phyloP scores from a whole-genome alignment of 2,329 filamentous ascomycete species.

The Sporothrix pallida region DNA sequence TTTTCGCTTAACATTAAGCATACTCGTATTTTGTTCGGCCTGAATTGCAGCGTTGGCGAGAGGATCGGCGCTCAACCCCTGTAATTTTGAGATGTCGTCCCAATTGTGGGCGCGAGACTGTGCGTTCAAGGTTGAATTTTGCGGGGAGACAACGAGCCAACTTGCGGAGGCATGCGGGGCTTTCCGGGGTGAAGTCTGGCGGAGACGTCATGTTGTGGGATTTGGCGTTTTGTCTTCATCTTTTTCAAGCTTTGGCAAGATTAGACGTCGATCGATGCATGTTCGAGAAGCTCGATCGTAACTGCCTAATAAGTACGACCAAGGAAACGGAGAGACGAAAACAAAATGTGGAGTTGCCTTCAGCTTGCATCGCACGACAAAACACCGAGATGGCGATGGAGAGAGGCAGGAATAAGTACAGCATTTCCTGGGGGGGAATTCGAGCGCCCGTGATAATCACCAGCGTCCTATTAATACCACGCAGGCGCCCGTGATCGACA shows the following conservation, averaged over 20 bases:
- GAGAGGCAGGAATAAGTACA: background rate
- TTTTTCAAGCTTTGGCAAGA: background rate
- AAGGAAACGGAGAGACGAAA: background rate
- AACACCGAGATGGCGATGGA: slow-evolving; percentile 3
- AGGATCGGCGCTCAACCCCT: background rate
- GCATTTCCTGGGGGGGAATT: background rate
- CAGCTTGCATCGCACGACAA: background rate
- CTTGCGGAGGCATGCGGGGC: background rate
- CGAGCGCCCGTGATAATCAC: too few relatives aligned
- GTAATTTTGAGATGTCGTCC: background rate
- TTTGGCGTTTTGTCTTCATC: background rate
- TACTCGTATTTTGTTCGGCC: background rate
- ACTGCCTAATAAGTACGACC: background rate
- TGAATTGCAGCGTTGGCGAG: background rate
- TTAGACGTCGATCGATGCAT: background rate
- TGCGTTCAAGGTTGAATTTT: background rate
- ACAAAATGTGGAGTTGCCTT: background rate
- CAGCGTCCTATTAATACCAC: background rate
- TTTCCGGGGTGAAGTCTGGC: background rate
- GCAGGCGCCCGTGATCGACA: background rate
- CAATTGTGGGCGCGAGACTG: background rate
- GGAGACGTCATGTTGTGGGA: background rate
- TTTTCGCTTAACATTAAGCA: background rate
- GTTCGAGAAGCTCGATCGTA: background rate
- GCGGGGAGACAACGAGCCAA: background rate